A percentile compares a stretch with the other conserved stretches of the same genome.
Conservation (phyloP, 2,329 filamentous ascomycete species). For the Amesomyces nigricolor region DNA sequence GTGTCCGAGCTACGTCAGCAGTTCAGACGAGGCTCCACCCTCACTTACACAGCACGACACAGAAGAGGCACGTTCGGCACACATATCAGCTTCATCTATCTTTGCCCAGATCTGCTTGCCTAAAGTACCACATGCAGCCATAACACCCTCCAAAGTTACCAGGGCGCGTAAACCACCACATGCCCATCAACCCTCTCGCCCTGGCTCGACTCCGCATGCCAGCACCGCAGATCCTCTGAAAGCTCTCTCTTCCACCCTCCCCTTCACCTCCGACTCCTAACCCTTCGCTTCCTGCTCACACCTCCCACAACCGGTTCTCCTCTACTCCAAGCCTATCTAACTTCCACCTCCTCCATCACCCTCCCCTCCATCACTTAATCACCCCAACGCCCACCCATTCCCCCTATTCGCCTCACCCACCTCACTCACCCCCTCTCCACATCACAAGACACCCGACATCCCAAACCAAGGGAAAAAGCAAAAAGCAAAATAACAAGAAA, state of each 20-base stretch:
- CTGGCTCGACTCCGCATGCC: not conserved
- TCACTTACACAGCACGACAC: not conserved
- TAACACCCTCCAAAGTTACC: not conserved
- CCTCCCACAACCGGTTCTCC: not conserved
- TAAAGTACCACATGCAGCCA: not conserved
- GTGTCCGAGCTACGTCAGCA: too few relatives aligned
- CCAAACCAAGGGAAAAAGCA: not conserved
- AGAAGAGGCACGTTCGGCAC: not conserved
- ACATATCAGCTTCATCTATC: conserved; percentile 11
- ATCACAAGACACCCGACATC: not conserved
- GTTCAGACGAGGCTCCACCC: not conserved
- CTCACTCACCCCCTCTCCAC: not conserved
- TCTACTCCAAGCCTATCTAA: not conserved
- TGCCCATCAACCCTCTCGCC: not conserved
- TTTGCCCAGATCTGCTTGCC: conserved; percentile 4
- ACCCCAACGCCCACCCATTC: not conserved
- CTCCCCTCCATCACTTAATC: not conserved
- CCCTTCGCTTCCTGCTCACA: not conserved
- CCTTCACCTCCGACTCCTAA: not conserved
- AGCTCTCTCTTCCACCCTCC: not conserved
- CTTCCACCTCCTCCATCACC: not conserved
- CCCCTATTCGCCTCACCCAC: not conserved
- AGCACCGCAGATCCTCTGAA: conserved; percentile 4
- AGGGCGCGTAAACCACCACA: not conserved
- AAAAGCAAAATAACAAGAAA: not conserved